phyloP scores from a whole-genome alignment of 1,139 yeast genomes.

The Suhomyces terraborum region DNA sequence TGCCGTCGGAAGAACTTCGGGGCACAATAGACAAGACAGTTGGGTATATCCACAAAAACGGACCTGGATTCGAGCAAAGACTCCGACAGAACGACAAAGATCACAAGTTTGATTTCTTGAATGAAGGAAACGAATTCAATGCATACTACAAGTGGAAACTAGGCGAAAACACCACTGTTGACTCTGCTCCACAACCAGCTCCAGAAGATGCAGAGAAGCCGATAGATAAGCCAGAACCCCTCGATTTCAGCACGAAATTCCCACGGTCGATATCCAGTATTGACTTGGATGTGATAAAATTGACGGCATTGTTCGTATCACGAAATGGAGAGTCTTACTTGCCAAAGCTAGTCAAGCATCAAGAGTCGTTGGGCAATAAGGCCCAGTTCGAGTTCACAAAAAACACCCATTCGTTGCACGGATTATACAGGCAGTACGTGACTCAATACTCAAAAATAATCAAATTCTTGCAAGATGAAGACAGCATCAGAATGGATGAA shows the following conservation, averaged over 20 bases:
- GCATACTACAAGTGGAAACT: constrained; percentile 54
- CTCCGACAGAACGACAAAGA: constrained; percentile 50
- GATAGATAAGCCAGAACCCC: constrained; percentile 33
- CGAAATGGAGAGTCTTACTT: constrained; percentile 53
- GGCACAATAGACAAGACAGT: constrained; percentile 70
- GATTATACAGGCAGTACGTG: constrained; percentile 51
- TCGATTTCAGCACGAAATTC: constrained; percentile 49
- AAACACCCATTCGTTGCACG: constrained; percentile 60
- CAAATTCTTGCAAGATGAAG: constrained; percentile 16
- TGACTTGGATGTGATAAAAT: constrained; percentile 70
- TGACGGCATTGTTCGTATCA: constrained; percentile 71
- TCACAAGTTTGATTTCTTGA: constrained; percentile 64
- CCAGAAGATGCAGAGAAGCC: not conserved
- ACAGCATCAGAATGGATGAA: constrained; percentile 2
- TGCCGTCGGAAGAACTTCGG: constrained; percentile 9
- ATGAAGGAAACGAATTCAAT: constrained; percentile 55
- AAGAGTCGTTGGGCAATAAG: constrained; percentile 38
- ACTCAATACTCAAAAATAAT: constrained; percentile 56
- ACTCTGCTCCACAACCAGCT: too few relatives aligned
- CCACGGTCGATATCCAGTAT: constrained; percentile 57
- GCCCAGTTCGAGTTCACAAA: constrained; percentile 72
- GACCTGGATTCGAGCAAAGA: constrained; percentile 62
- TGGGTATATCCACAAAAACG: constrained; percentile 69
- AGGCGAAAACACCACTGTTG: constrained; percentile 8
- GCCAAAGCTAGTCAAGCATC: constrained; percentile 37